Percentiles rank a stretch among this genome's conserved stretches.
phyloP scores from a whole-genome alignment of 129 eudicot genomes.

The Artemisia tridentata region DNA sequence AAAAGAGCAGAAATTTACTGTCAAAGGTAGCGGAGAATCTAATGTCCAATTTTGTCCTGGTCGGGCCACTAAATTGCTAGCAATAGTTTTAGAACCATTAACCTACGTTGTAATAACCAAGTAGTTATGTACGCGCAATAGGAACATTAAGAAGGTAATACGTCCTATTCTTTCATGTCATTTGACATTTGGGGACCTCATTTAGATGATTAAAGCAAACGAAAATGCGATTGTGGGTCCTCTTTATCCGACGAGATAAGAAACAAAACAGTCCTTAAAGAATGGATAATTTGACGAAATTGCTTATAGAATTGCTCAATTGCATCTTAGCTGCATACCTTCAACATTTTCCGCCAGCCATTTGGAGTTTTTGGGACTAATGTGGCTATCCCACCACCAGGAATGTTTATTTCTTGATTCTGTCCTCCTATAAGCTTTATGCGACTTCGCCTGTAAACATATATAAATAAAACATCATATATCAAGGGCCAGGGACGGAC shows the following conservation, averaged over 20 bases:
- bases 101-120: too few species aligned
- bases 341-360: constrained; percentile 96
- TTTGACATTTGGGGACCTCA: background rate
- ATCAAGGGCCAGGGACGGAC: too few species aligned
- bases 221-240: background rate
- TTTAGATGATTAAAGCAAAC: background rate
- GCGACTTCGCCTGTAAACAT: constrained; percentile 46
- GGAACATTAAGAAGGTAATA: too few species aligned
- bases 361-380: constrained; percentile 76
- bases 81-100: too few species aligned
- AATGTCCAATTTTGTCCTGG: too few species aligned
- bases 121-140: too few species aligned
- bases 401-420: constrained; percentile 82
- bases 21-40: too few species aligned
- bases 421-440: constrained; percentile 50
- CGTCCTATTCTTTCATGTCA: too few species aligned
- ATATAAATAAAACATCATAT: background rate
- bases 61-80: too few species aligned
- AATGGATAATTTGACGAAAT: background rate
- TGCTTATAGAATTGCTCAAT: background rate
- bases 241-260: background rate
- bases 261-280: constrained; percentile 1
- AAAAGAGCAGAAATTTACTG: too few species aligned
- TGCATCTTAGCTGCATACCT: constrained; percentile 44
- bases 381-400: constrained; percentile 99